These are phyloP conservation scores for Neocallimastix lanati DNA, from an alignment of 192 early-diverging fungal genomes.

Conservation along the genomic window DNA sequence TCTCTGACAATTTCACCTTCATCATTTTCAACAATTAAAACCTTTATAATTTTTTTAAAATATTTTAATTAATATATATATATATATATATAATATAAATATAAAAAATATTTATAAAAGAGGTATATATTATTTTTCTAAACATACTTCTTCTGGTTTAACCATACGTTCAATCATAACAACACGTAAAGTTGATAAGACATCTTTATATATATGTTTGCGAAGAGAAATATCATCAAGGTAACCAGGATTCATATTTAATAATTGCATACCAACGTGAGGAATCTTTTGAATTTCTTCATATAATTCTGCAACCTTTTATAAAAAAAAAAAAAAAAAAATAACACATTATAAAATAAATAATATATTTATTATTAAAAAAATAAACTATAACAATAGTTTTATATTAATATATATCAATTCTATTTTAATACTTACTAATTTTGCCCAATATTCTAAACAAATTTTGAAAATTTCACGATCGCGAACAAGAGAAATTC, in stretches of 20 bases:
- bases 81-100: background rate
- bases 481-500: constrained; percentile 80
- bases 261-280: constrained; percentile 24
- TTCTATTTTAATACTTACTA: constrained; percentile 33
- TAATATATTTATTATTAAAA: background rate
- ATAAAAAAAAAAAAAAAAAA: background rate
- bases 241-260: constrained; percentile 30
- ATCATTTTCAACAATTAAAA: constrained; percentile 94
- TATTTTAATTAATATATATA: background rate
- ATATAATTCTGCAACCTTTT: constrained; percentile 59
- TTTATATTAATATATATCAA: no score
- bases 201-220: constrained; percentile 65
- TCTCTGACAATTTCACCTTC: constrained; percentile 98
- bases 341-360: background rate
- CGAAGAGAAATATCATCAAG: constrained; percentile 20
- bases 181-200: constrained; percentile 67
- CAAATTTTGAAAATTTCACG: constrained; percentile 96
- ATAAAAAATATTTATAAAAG: no score
- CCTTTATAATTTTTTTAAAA: constrained; percentile 11
- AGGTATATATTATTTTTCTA: no score
- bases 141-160: constrained; percentile 79
- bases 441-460: constrained; percentile 90
- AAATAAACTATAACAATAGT: no score
- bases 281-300: constrained; percentile 57
- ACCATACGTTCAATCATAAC: constrained; percentile 99